Percentiles rank a stretch among this genome's conserved stretches.
Evolutionary conservation across 768 basidiomycete species (phyloP).

Genomic region (Boletellus sp.): DNA sequence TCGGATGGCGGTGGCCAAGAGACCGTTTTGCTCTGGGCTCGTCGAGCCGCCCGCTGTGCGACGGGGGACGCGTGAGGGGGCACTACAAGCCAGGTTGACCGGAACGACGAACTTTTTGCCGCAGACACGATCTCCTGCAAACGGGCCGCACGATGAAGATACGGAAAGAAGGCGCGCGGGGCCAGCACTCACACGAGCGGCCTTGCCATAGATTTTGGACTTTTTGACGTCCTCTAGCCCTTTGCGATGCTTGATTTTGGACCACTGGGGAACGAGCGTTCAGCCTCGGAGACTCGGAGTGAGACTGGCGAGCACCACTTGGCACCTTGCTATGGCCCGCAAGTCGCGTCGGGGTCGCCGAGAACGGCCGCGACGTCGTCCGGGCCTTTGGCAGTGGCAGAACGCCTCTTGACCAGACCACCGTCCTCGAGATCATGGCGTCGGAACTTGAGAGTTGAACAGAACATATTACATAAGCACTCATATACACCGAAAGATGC

Average conservation of each 20-base stretch:
- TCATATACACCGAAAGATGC: too few relatives aligned
- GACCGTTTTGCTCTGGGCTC: conserved; percentile 51
- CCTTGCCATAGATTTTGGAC: conserved; percentile 53
- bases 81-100: background rate
- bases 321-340: conserved; percentile 43
- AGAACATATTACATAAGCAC: too few relatives aligned
- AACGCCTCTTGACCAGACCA: background rate
- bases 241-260: conserved; percentile 72
- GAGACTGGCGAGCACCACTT: background rate
- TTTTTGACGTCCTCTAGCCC: conserved; percentile 61
- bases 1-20: conserved; percentile 52
- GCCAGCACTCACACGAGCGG: conserved; percentile 44
- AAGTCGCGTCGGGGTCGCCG: conserved; percentile 19
- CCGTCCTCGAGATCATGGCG: too few relatives aligned
- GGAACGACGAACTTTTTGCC: conserved; percentile 46
- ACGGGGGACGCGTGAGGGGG: background rate
- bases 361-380: conserved; percentile 22
- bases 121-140: conserved; percentile 59
- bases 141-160: background rate
- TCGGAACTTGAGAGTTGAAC: too few relatives aligned
- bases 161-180: background rate
- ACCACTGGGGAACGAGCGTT: conserved; percentile 47
- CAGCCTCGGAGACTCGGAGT: background rate
- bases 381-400: conserved; percentile 4
- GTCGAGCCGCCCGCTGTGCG: conserved; percentile 51